These are phyloP conservation scores for Alternaria ventricosa DNA, from an alignment of 2,329 filamentous ascomycete genomes.

Conservation along the genomic window DNA sequence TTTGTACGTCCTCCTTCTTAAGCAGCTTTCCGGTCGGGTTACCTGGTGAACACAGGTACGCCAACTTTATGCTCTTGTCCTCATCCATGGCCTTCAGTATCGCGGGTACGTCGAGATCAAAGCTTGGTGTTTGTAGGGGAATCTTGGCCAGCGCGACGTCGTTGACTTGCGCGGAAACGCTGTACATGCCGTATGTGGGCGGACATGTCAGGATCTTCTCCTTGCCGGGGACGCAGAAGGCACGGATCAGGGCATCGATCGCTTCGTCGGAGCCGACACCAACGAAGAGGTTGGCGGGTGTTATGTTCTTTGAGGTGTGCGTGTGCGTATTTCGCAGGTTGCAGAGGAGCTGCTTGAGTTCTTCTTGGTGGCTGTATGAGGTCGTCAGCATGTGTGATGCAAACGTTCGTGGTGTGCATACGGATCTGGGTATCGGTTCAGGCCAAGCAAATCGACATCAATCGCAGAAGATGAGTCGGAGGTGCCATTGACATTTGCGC, in stretches of 20 bases:
- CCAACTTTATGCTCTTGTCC: conserved; percentile 76
- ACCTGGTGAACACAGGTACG: conserved; percentile 92
- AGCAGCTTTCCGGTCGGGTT: conserved; percentile 89
- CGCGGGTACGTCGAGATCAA: conserved; percentile 72
- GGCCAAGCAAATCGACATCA: conserved; percentile 75
- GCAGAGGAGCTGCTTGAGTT: conserved; percentile 87
- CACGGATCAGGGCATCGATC: conserved; percentile 90
- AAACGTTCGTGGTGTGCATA: conserved; percentile 37
- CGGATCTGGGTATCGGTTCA: conserved; percentile 96
- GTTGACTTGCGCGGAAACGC: conserved; percentile 92
- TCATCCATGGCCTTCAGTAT: conserved; percentile 71
- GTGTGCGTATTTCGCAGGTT: conserved; percentile 82
- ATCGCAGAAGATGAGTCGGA: conserved; percentile 53
- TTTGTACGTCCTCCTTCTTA: conserved; percentile 73
- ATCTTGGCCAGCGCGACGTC: conserved; percentile 86
- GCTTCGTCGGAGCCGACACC: conserved; percentile 97
- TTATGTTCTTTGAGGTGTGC: conserved; percentile 76
- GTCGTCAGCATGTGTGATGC: not conserved
- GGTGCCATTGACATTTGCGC: conserved; percentile 50
- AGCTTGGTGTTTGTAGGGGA: conserved; percentile 77
- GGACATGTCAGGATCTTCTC: conserved; percentile 95
- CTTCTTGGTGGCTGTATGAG: conserved; percentile 71
- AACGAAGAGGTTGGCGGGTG: conserved; percentile 86
- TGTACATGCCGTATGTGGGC: conserved; percentile 98
- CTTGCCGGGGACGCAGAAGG: conserved; percentile 85